Evolutionary conservation across 2,329 filamentous ascomycete species (phyloP), one percentile per base, ranked within the genome.

Genomic region (Fusarium avenaceum): DNA sequence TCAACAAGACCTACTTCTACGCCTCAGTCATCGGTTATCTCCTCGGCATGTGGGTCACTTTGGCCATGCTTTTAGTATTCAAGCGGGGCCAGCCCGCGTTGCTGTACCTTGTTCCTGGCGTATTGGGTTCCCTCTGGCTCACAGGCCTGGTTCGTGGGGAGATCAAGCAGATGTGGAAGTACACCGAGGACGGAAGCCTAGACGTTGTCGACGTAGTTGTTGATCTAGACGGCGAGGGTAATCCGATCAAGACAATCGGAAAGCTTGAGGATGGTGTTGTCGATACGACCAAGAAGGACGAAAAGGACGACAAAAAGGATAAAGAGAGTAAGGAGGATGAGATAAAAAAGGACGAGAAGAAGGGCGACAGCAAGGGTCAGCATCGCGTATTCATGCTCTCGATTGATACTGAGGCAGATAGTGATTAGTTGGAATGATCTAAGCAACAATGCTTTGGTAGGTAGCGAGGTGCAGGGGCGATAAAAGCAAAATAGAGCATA

Each of bases 101-200:
- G 32, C 82, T 99, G 15, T 98, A 98, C 76, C 87, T 99, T 8
- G 96, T 98, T 0, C 95, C 95, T 0, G 90, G 92, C 1, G 93
- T 98, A 0, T 81, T 97, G 7, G 83, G 86, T 2, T 86, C 90
- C 2, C 76, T 96, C 2, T 96, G 93, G 91, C 78, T 89, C 5
- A 96, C 92, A 3, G 95, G 91, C 0, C 71, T 89, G 6, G 76
- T 85, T 19, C 87, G 89, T 13, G 91, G 93, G 3, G 94, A 98
- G 74, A 67, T 95, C 3, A 83, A 82, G 50, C 79, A 89, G 42
- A 90, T 98, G 87, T 96, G 92, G 91, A 82, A 83, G 4, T 98
- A 94, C 75, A 94, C 89, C 1, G 95, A 98, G 76, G 87, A 90
- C 67, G 86, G 86, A 5, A 86, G 80, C 56, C 76, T 89, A 4